phyloP scores from a whole-genome alignment of 2,329 filamentous ascomycete genomes.

The Stachybotrys chlorohalonatus region DNA sequence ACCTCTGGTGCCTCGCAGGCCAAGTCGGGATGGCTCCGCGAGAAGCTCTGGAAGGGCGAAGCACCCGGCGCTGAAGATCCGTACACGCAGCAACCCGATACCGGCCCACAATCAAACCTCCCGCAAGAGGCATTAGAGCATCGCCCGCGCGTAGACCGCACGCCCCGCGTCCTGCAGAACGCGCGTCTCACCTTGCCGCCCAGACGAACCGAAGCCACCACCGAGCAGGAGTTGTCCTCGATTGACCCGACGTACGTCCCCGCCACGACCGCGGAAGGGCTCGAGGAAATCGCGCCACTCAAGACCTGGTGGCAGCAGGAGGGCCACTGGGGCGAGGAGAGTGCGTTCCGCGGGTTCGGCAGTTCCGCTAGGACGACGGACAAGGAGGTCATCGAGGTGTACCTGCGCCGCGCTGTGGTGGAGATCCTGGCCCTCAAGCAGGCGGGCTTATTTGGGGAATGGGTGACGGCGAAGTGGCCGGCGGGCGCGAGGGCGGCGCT shows the following conservation, averaged over 20 bases:
- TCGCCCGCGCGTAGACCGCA: constrained; percentile 10
- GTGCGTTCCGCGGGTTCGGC: constrained; percentile 35
- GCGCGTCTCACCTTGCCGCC: constrained; percentile 24
- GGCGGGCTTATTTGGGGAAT: constrained; percentile 16
- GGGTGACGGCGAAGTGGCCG: constrained; percentile 23
- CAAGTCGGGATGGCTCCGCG: constrained; percentile 24
- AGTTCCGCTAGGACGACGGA: constrained; percentile 30
- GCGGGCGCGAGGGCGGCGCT: constrained; percentile 22
- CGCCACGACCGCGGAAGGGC: constrained; percentile 32
- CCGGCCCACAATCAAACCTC: constrained; percentile 17
- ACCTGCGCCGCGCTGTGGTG: constrained; percentile 40
- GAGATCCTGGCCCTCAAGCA: constrained; percentile 39
- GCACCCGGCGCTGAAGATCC: constrained; percentile 28
- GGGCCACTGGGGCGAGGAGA: constrained; percentile 41
- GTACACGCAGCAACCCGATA: constrained; percentile 23
- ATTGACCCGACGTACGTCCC: constrained; percentile 33
- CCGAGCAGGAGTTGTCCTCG: constrained; percentile 19
- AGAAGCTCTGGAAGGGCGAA: constrained; percentile 30
- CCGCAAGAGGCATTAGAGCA: constrained; percentile 19
- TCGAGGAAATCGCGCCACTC: constrained; percentile 38
- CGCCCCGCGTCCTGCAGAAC: constrained; percentile 12
- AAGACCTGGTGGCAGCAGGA: constrained; percentile 44
- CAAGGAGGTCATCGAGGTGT: constrained; percentile 34
- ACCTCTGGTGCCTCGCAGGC: constrained; percentile 19
- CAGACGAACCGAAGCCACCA: constrained; percentile 20